These are phyloP conservation scores for Boletus vermiculosoides DNA, from an alignment of 768 basidiomycete genomes.

Conservation along the genomic window DNA sequence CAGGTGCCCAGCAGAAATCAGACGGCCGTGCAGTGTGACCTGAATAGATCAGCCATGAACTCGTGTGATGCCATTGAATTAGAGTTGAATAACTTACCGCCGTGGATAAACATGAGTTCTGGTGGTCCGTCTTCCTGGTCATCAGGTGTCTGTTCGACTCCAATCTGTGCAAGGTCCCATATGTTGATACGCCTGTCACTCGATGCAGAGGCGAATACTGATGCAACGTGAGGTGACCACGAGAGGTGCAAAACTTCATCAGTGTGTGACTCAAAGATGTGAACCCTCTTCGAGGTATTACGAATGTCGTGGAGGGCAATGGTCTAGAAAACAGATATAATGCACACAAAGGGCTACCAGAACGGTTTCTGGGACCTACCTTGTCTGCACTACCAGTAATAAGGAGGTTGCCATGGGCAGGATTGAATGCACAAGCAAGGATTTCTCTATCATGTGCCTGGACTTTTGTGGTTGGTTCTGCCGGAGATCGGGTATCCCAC, in stretches of 20 bases:
- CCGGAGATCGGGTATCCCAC: conserved; percentile 86
- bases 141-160: conserved; percentile 94
- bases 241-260: conserved; percentile 93
- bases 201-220: conserved; percentile 92
- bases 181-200: conserved; percentile 91
- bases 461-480: conserved; percentile 65
- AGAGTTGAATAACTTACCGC: conserved; percentile 52
- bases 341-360: neutral
- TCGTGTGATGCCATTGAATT: neutral
- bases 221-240: conserved; percentile 93
- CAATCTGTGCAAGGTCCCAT: conserved; percentile 92
- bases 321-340: conserved; percentile 50
- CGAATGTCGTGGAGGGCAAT: conserved; percentile 87
- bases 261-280: conserved; percentile 89
- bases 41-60: conserved; percentile 27
- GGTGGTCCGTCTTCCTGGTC: conserved; percentile 99
- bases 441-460: conserved; percentile 92
- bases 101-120: conserved; percentile 93
- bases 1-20: conserved; percentile 96
- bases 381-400: conserved; percentile 94
- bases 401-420: conserved; percentile 71
- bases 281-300: conserved; percentile 67
- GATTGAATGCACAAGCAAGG: conserved; percentile 87
- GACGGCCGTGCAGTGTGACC: conserved; percentile 88
- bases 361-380: conserved; percentile 40